Evolutionary conservation across 179 eudicot genomes (phyloP), one percentile per base, ranked within the genome.

Genomic region (Beta macrorhiza): DNA sequence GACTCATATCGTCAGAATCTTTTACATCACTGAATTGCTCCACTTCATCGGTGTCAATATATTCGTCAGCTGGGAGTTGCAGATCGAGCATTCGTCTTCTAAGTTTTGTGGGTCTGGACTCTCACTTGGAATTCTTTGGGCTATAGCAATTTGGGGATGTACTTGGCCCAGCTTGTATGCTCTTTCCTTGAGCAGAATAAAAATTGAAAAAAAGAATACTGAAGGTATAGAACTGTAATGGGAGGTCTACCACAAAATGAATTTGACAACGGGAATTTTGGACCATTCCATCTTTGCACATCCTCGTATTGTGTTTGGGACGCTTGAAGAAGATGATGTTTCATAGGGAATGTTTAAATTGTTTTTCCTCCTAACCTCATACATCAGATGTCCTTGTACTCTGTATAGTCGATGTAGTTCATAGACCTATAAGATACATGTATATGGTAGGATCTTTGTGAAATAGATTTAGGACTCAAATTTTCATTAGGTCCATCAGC

Each of bases 351-450:
- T 67, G 86, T 67, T 85, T 25, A 25, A 25, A 25, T 25, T 25
- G 25, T 25, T 25, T 25, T 25, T 25, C 25, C 25, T 25, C 25
- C 25, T 25, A 25, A 25, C 78, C 80, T 92, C 98, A 67, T 95
- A 93, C 98, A 93, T 95, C 88, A 93, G 83, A 78, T 92, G 91
- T 86, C 87, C 88, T 80, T 95, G 98, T 80, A 85, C 90, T 81
- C 82, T 85, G 87, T 95, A 95, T 13, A 92, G 92, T 78, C 98
- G 93, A 79, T 95, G 98, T 57, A 95, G 92, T 84, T 95, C 98
- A 82, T 64, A 73, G 61, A 95, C 93, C 98, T 94, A 49, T 49
- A 49, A 81, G 67, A 83, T 56, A 62, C 49, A 79, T 76, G 9
- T 16, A 0, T 5, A 58, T 77, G 10, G 16, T 63, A 70, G 49